phyloP scores from a whole-genome alignment of 345 rosid genomes.

The Clausena lansium region DNA sequence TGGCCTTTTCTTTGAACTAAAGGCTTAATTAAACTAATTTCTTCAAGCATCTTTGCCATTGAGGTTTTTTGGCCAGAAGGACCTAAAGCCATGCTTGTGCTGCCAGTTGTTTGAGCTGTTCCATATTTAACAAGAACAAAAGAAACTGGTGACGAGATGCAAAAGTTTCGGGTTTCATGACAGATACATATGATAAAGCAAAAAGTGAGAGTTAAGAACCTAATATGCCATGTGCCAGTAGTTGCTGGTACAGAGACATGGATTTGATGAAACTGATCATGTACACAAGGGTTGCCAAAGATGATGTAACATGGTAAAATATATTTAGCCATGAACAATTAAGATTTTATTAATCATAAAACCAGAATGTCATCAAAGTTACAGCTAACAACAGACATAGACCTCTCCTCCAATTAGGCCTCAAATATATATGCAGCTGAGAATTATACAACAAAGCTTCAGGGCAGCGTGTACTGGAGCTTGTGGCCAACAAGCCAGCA shows the following conservation, averaged over 20 bases:
- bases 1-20: background rate
- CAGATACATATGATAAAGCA: background rate
- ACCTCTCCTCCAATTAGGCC: background rate
- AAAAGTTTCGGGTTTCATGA: background rate
- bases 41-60: background rate
- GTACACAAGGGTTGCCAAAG: background rate
- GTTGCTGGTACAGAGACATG: background rate
- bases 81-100: no score
- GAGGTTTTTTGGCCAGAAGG: constrained; percentile 15
- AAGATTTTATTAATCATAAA: no score
- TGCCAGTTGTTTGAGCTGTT: background rate
- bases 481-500: background rate
- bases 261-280: background rate
- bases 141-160: background rate
- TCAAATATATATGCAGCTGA: background rate
- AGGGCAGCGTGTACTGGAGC: background rate
- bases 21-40: constrained; percentile 14
- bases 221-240: background rate
- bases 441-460: background rate
- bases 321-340: no score
- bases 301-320: no score
- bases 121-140: background rate
- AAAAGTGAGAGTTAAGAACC: background rate
- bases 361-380: no score
- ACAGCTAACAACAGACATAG: background rate